Evolutionary conservation across 345 rosid genomes (phyloP), one percentile per base, ranked within the genome.

Genomic region (Arabis alpina): DNA sequence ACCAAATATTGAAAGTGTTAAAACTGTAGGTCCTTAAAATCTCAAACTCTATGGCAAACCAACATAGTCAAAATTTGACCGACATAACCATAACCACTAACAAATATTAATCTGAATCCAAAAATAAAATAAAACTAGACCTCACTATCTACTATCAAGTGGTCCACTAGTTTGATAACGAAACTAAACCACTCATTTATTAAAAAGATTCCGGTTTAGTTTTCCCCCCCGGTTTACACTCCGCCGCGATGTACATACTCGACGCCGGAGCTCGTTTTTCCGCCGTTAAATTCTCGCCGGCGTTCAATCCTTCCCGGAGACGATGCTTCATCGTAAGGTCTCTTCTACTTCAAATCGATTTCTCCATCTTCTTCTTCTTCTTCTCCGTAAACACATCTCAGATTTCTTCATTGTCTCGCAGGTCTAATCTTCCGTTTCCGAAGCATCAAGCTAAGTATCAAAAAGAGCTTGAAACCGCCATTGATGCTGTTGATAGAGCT

Each of bases 401-500:
- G 19, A 44, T 45, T 49, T 42, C 44, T 32, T 39, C 8, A 3
- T 9, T 36, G 1, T 62, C 30, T 77, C 69, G 42, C 82, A 83
- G 88, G 80, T 77, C 87, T 41, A 78, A 78, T 55, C 86, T 88
- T 58, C 96, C 98, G 14, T 86, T 85, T 54, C 80, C 84, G 0
- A 82, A 68, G 57, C 82, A 82, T 54, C 84, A 80, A 66, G 89
- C 92, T 7, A 85, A 82, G 79, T 93, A 87, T 54, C 84, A 80
- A 61, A 79, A 65, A 69, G 97, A 93, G 78, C 88, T 93, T 14
- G 85, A 82, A 54, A 89, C 85, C 19, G 97, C 96, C 13, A 77
- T 87, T 53, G 86, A 77, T 65, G 84, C 82, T 4, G 93, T 90
- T 37, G 89, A 84, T 78, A 84, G 85, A 79, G 96, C 98, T 54